Evolutionary conservation across 768 basidiomycete genomes (phyloP), one percentile per base, ranked within the genome.

Genomic region (Lyophyllum atratum): DNA sequence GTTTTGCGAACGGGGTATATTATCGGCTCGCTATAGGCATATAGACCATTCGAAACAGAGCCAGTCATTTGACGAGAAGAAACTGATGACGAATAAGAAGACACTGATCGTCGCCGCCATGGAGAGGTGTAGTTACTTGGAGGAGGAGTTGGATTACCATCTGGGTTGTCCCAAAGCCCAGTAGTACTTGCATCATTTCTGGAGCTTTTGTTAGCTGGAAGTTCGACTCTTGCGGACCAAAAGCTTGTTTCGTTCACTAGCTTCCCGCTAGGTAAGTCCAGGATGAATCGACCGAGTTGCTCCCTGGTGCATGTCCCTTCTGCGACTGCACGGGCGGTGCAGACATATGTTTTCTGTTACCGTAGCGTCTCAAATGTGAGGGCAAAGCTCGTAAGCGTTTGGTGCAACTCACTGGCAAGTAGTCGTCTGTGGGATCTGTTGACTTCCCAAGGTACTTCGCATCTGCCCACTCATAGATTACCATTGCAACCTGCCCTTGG

Each of bases 381-480:
- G 11, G 19, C 46, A 29, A 12, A n/a, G 26, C 17, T 29, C n/a
- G 11, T 22, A 9, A 22, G 55, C n/a, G n/a, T 15, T 15, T 40
- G 17, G 17, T 28, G 4, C 29, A 28, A 34, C 86, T 83, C 72
- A 94, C 89, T 61, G 89, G 90, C 49, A 88, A 66, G 54, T 76
- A 75, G 37, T 84, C 80, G 59, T 85, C 79, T 5, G 68, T 72
- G 29, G 72, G 59, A 4, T 85, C 84, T 28, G 85, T 85, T 45
- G 79, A 74, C 68, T 81, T 86, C 31, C 97, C 97, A 2, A 99
- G 80, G 68, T 92, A 95, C 45, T 79, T 74, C 51, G 87, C 86
- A 67, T 99, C 97, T 26, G 79, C 70, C 95, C 95, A 99, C 74
- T 98, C 96, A 67, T 98, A 99, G 22, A 99, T 85, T 52, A 96